Base-by-base conservation (phyloP, 768 basidiomycete genomes). In the Boletus rubescentipes region DNA sequence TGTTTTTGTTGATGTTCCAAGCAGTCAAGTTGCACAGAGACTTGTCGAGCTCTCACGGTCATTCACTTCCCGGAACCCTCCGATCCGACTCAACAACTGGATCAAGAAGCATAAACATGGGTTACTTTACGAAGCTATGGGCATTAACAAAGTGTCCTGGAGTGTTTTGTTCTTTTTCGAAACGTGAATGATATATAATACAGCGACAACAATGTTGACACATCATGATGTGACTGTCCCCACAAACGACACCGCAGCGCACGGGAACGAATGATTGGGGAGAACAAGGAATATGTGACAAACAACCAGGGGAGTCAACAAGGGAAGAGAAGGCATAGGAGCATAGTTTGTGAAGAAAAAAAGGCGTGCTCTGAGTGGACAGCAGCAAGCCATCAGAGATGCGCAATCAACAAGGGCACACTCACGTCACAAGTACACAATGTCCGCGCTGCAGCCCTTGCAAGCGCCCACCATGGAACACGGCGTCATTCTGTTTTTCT, bases 81-180 rank as follows among this genome's bases (percentile, higher is more conserved):
- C 64, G 60, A 55, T 47, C 20, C 36, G 14, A 26, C 30, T 26
- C 26, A 26, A 26, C 26, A 26, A 26, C 26, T 26, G 16, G 36
- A 42, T 35, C 39, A 53, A 58, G 20, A 58, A n/a, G 53, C 64
- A 69, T 67, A 54, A 45, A 61, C 58, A 59, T 71, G 49, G 41
- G 32, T 62, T 52, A 20, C 53, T 57, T 21, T 43, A 62, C 57
- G 32, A 55, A 56, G 53, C 26, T 52, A 62, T 59, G 32, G 51
- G 58, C 67, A 71, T 69, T 50, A 63, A 67, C 49, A 59, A 64
- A 69, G 36, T 57, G 59, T 71, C 69, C 62, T 62, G 14, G 20
- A 31, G 18, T 46, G 41, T 35, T 44, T 42, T 34, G 49, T 38
- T 34, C 23, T 54, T 55, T 58, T 58, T 53, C 40, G 36, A 56